Conservation (phyloP, 2,329 filamentous ascomycete genomes). For the Colletotrichum sp. region DNA sequence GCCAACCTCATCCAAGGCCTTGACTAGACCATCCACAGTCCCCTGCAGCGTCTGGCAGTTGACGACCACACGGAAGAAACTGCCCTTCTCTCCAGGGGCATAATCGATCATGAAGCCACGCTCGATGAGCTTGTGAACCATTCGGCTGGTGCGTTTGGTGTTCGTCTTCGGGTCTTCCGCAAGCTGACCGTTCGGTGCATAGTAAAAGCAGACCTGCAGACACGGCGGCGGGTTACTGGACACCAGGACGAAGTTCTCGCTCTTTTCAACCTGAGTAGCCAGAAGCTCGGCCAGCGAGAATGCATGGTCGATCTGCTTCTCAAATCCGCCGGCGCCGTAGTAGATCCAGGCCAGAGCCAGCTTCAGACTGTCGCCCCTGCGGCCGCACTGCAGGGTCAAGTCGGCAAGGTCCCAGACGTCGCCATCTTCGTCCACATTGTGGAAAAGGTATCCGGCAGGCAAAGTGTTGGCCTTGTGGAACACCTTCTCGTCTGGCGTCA, state of each 20-base stretch:
- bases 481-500: slow-evolving; percentile 75
- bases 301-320: slow-evolving; percentile 70
- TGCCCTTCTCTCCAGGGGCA: slow-evolving; percentile 60
- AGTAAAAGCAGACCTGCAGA: slow-evolving; percentile 95
- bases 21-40: slow-evolving; percentile 59
- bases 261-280: slow-evolving; percentile 60
- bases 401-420: slow-evolving; percentile 91
- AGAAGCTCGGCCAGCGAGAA: slow-evolving; percentile 76
- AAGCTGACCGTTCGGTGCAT: slow-evolving; percentile 64
- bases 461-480: slow-evolving; percentile 89
- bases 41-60: slow-evolving; percentile 59
- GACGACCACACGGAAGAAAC: slow-evolving; percentile 65
- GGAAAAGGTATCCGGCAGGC: slow-evolving; percentile 86
- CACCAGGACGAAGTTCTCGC: slow-evolving; percentile 71
- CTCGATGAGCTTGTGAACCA: slow-evolving; percentile 52
- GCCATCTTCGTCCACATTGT: slow-evolving; percentile 53
- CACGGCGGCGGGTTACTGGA: slow-evolving; percentile 82
- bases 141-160: slow-evolving; percentile 52
- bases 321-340: slow-evolving; percentile 80
- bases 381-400: slow-evolving; percentile 90
- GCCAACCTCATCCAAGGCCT: slow-evolving; percentile 56
- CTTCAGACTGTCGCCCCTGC: slow-evolving; percentile 85
- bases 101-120: slow-evolving; percentile 68
- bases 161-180: slow-evolving; percentile 47
- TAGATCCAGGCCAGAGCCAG: slow-evolving; percentile 89